Evolutionary conservation across 139 green algal species (phyloP), one percentile per base, ranked within the genome.

Genomic region (Microglena sp.): DNA sequence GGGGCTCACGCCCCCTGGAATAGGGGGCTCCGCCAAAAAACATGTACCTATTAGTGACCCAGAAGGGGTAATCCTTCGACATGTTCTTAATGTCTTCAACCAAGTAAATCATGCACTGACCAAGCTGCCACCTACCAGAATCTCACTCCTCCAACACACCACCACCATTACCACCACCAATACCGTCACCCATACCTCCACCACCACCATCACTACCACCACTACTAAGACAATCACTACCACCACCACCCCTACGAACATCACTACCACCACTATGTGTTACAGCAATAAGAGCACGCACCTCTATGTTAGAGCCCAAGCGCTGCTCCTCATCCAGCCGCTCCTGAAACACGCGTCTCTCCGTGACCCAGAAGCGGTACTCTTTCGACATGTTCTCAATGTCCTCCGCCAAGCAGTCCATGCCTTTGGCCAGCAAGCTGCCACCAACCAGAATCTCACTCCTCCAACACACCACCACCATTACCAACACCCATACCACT

Each of bases 351-450:
- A 77, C 69, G 27, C 68, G 70, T 18, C 72, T 60, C 69, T 89
- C 82, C 1, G 72, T 77, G 32, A 70, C 44, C 85, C 85, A 91
- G 58, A 86, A 87, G 34, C 74, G 75, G 65, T 67, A 74, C 67
- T 79, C 72, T 62, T 79, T 79, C 35, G 56, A 56, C 72, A 79
- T 74, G 46, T 63, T 67, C 27, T 79, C 72, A 22, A 74, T 40
- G 50, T 79, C 72, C 45, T 79, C 67, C 64, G 62, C 34, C 62
- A 61, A 33, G 4, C 4, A 4, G 54, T 34, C 22, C 27, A 28
- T 18, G 50, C 26, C 6, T 50, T 11, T 59, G 50, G 7, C n/a
- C 53, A 60, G 24, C 53, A 22, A 30, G 53, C 53, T 33, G 53
- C 53, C 15, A 53, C n/a, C n/a, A n/a, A n/a, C n/a, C n/a, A n/a